Evolutionary conservation across 2,329 filamentous ascomycete species (phyloP).

Genomic region (Alternaria metachromatica): DNA sequence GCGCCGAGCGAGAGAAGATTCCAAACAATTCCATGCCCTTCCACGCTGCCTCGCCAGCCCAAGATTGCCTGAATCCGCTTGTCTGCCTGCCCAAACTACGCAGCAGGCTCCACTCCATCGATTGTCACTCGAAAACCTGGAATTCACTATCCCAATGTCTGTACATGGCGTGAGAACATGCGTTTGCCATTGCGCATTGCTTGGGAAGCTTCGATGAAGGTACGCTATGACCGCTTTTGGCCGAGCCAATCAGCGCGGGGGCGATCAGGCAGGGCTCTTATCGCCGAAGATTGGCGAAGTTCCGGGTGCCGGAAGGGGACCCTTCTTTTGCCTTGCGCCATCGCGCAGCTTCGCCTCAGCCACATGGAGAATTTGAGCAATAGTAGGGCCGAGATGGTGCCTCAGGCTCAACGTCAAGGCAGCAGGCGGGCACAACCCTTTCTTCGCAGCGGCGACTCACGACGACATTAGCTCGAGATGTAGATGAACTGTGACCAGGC

Average conservation of each 20-base stretch:
- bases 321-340: conserved; percentile 8
- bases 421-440: background rate
- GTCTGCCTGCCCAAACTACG: conserved; percentile 8
- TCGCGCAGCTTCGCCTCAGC: background rate
- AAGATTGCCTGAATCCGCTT: conserved; percentile 9
- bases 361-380: background rate
- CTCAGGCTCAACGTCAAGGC: background rate
- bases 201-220: conserved; percentile 11
- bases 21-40: conserved; percentile 44
- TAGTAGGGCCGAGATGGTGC: background rate
- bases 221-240: background rate
- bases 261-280: conserved; percentile 11
- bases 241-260: conserved; percentile 3
- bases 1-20: conserved; percentile 47
- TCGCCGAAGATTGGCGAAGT: conserved; percentile 14
- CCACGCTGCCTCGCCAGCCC: conserved; percentile 40
- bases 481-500: too few species aligned
- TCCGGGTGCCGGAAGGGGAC: background rate
- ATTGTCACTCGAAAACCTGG: background rate
- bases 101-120: background rate
- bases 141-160: background rate
- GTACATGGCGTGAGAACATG: background rate
- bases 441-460: too few species aligned
- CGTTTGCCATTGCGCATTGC: conserved; percentile 1
- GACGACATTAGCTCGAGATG: too few species aligned